Evolutionary conservation across 495 filamentous ascomycete genomes (phyloP).

Genomic region (Bacidia rubella): DNA sequence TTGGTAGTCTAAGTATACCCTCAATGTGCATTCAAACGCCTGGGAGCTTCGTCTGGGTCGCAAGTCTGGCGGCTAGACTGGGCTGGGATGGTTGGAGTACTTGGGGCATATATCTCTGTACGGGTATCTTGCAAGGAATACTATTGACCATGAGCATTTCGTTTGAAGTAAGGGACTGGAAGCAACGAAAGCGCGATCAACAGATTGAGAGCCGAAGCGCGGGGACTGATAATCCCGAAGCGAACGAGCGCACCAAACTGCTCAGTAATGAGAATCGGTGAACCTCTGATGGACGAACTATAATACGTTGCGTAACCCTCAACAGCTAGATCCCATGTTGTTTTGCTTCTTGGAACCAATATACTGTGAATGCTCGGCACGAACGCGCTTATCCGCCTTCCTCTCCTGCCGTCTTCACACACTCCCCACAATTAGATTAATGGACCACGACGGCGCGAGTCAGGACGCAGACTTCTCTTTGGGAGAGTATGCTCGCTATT

Average conservation of each 20-base stretch:
- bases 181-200: conserved; percentile 2
- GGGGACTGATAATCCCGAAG: background rate
- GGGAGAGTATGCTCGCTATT: conserved; percentile 32
- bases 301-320: too few species aligned
- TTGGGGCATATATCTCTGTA: conserved; percentile 80
- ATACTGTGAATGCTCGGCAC: background rate
- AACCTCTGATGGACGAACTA: too few species aligned
- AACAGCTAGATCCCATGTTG: too few species aligned
- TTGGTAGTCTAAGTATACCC: conserved; percentile 80
- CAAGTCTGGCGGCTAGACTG: conserved; percentile 65
- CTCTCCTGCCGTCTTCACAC: too few species aligned
- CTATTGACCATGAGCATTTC: conserved; percentile 66
- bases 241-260: conserved; percentile 11
- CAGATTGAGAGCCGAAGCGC: background rate
- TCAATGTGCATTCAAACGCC: conserved; percentile 99
- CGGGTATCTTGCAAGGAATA: conserved; percentile 73
- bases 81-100: conserved; percentile 84
- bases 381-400: background rate
- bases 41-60: conserved; percentile 77
- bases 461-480: conserved; percentile 20
- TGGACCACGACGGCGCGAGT: conserved; percentile 14
- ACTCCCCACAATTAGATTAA: too few species aligned
- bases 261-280: conserved; percentile 11
- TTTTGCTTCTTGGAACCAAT: too few species aligned
- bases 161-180: conserved; percentile 41